Percentiles rank a stretch among this genome's conserved stretches.
phyloP scores from a whole-genome alignment of 1,284 basidiomycete genomes.

The Anthracocystis panici-leucophaei region DNA sequence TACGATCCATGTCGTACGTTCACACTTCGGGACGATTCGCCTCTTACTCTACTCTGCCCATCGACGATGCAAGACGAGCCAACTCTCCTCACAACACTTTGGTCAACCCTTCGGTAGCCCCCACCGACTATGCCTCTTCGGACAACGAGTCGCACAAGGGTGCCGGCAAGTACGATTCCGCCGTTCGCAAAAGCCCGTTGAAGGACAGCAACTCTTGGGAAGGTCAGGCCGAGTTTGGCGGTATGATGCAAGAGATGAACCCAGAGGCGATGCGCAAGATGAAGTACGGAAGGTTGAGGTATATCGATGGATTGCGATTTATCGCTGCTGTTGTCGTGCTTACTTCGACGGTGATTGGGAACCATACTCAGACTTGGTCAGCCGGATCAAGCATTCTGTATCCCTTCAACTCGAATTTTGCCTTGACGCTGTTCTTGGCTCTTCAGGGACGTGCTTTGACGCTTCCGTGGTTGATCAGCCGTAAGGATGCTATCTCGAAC shows the following conservation, averaged over 20 bases:
- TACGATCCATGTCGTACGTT: constrained; percentile 49
- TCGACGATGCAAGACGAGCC: constrained; percentile 23
- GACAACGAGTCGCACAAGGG: constrained; percentile 28
- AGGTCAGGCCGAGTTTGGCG: constrained; percentile 19
- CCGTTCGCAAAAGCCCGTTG: constrained; percentile 29
- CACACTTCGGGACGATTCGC: constrained; percentile 40
- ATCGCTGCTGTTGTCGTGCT: constrained; percentile 40
- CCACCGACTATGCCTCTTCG: constrained; percentile 40
- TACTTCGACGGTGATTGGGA: constrained; percentile 37
- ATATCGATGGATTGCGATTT: constrained; percentile 45
- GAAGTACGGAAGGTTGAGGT: constrained; percentile 48
- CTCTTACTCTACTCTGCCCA: constrained; percentile 16
- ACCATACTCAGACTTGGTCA: constrained; percentile 17
- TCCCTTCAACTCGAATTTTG: constrained; percentile 48
- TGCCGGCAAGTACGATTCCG: constrained; percentile 14
- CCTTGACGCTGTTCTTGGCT: constrained; percentile 45
- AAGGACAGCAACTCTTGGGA: constrained; percentile 39
- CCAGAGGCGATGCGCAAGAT: constrained; percentile 28
- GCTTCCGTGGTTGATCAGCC: constrained; percentile 43
- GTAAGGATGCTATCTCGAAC: constrained; percentile 29
- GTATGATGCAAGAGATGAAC: not conserved
- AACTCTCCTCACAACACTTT: constrained; percentile 29
- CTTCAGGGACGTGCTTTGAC: constrained; percentile 39
- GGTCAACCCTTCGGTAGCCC: constrained; percentile 22
- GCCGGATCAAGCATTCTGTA: constrained; percentile 46